Base-by-base conservation (phyloP, 129 eudicot species). In the Pittosporum tobira region DNA sequence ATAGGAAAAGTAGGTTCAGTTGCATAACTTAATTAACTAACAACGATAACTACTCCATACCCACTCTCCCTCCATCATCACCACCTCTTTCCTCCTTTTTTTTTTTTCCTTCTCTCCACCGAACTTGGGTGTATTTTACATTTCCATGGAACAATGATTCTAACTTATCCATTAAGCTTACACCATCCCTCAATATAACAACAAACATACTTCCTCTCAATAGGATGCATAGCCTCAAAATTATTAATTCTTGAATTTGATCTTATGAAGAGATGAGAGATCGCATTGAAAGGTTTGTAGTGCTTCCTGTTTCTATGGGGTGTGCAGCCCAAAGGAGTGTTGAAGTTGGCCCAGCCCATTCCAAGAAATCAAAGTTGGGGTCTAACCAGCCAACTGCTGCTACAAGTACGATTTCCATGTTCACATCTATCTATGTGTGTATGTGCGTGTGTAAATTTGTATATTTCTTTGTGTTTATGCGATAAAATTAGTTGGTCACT, bases 21-120 rank as follows among this genome's bases (percentile, higher is more conserved):
- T 77, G 78, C 81, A 80, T 85, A 77, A 76, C 69, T 77, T 67
- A 71, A 83, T 91, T 79, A 61, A 78, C 79, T 65, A 71, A 74
- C 74, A 14, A 69, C n/a, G n/a, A n/a, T 31, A 56, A 31, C 61
- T 18, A 48, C 78, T 74, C 25, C 79, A 70, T 69, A 79, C 72
- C 69, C 68, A 76, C 72, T 52, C 44, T 28, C 45, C 18, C 24
- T 7, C 31, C 64, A 68, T 66, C 14, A 69, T 24, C 40, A 40
- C 65, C 16, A n/a, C n/a, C 13, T 54, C 50, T 43, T 25, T 40
- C 31, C 13, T 37, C 50, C 44, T 58, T 24, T 55, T 63, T 57
- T 64, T 31, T 19, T 56, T 51, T 68, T 66, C 51, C 51, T 47
- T 27, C 68, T 27, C 20, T 48, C 40, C 14, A 75, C 75, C 75